Conservation (phyloP, 805 yeast genomes). For the Pichia exigua region DNA sequence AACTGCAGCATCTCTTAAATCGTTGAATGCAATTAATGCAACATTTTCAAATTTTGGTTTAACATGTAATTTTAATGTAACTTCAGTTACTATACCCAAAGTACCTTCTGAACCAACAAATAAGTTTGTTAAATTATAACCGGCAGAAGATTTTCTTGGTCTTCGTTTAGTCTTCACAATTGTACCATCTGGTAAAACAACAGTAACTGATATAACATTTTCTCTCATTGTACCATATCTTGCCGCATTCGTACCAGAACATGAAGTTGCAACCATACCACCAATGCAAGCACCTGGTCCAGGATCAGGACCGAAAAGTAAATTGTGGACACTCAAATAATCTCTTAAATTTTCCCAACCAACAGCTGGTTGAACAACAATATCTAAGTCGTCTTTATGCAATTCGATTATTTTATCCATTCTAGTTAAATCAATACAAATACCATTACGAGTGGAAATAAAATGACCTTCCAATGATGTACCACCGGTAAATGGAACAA, state of each 20-base stretch:
- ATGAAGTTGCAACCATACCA: slow-evolving; percentile 71
- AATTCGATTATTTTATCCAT: slow-evolving; percentile 53
- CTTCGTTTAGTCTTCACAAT: slow-evolving; percentile 64
- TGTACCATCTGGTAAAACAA: slow-evolving; percentile 76
- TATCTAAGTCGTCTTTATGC: slow-evolving; percentile 60
- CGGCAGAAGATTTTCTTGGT: slow-evolving; percentile 74
- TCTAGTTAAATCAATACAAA: slow-evolving; percentile 51
- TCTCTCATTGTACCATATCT: slow-evolving; percentile 78
- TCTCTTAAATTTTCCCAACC: slow-evolving; percentile 69
- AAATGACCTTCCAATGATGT: slow-evolving; percentile 78
- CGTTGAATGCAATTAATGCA: slow-evolving; percentile 61
- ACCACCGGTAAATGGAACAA: slow-evolving; percentile 71
- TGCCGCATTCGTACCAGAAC: slow-evolving; percentile 76
- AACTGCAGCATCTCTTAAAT: slow-evolving; percentile 58
- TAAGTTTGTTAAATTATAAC: slow-evolving; percentile 68
- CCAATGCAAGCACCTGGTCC: slow-evolving; percentile 80
- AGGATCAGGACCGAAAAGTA: slow-evolving; percentile 68
- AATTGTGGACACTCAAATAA: slow-evolving; percentile 37
- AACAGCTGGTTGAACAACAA: slow-evolving; percentile 69
- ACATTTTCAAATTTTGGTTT: slow-evolving; percentile 55
- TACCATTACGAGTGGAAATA: slow-evolving; percentile 58
- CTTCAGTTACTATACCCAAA: slow-evolving; percentile 62
- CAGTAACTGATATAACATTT: slow-evolving; percentile 59
- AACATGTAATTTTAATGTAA: slow-evolving; percentile 57
- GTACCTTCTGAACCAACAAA: slow-evolving; percentile 85